A percentile compares a stretch with the other conserved stretches of the same genome.
Conservation (phyloP, 2,329 filamentous ascomycete species). For the Stachybotrys echinatus region DNA sequence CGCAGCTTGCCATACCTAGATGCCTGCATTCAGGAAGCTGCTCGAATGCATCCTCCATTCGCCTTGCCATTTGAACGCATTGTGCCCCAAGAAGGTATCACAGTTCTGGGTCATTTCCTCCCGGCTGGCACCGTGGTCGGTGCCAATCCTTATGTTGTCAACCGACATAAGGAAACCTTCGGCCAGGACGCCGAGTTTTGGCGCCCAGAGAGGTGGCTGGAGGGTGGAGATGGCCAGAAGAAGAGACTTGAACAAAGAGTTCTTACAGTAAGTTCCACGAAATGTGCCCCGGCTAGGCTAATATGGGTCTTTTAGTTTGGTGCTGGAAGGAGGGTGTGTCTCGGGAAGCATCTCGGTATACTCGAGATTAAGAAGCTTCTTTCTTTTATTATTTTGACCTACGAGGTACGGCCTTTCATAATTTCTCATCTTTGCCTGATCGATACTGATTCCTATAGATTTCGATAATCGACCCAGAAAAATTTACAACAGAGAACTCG, state of each 20-base stretch:
- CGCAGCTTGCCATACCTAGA: conserved; percentile 20
- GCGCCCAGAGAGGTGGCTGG: conserved; percentile 2
- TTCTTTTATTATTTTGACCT: conserved; percentile 16
- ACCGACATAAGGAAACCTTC: background rate
- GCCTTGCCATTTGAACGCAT: conserved; percentile 1
- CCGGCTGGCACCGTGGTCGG: conserved; percentile 1
- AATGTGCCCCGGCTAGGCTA: background rate
- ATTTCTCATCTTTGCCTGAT: background rate
- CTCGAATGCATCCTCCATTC: conserved; percentile 1
- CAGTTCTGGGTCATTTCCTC: background rate
- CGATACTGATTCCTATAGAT: background rate
- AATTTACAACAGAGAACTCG: background rate
- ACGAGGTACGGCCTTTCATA: conserved; percentile 13
- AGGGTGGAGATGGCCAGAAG: conserved; percentile 1
- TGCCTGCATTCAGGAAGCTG: conserved; percentile 7
- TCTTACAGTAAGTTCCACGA: background rate
- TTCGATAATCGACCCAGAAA: background rate
- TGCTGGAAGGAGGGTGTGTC: conserved; percentile 17
- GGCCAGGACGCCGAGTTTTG: conserved; percentile 2
- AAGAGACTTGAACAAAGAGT: conserved; percentile 1
- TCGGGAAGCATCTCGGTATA: conserved; percentile 17
- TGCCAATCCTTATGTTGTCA: background rate
- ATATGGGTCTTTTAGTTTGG: conserved; percentile 10
- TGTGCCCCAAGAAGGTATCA: conserved; percentile 1
- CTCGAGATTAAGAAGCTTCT: conserved; percentile 22